phyloP scores from a whole-genome alignment of 352 stramenopile species.

The Pythium dissotocum region DNA sequence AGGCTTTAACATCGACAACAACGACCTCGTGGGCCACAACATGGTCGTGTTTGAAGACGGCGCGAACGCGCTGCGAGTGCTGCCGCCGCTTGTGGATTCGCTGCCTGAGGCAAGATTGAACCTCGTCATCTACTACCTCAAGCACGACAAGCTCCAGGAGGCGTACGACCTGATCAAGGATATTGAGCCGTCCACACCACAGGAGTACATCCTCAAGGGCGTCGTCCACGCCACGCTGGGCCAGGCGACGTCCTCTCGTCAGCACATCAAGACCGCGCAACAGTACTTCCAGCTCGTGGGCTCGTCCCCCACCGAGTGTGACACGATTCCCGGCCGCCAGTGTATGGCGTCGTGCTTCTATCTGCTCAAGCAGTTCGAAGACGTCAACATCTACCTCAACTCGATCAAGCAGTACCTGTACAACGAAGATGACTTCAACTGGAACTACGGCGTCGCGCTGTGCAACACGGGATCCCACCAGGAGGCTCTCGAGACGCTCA shows the following conservation, averaged over 20 bases:
- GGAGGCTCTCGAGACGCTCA: slow-evolving; percentile 92
- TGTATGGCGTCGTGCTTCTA: slow-evolving; percentile 98
- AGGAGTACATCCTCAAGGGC: slow-evolving; percentile 91
- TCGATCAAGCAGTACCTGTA: slow-evolving; percentile 96
- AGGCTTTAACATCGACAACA: slow-evolving; percentile 88
- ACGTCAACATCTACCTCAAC: slow-evolving; percentile 97
- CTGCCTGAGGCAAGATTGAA: slow-evolving; percentile 95
- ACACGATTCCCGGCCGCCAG: slow-evolving; percentile 96
- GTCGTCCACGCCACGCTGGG: slow-evolving; percentile 92
- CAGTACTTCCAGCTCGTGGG: slow-evolving; percentile 95
- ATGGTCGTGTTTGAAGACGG: slow-evolving; percentile 96
- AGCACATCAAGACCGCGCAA: slow-evolving; percentile 93
- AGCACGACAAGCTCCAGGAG: slow-evolving; percentile 92
- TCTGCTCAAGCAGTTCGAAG: slow-evolving; percentile 95
- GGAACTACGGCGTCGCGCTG: slow-evolving; percentile 95
- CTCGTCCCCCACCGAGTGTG: slow-evolving; percentile 92
- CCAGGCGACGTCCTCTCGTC: slow-evolving; percentile 83
- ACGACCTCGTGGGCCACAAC: slow-evolving; percentile 96
- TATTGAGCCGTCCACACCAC: slow-evolving; percentile 91
- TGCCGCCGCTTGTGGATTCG: slow-evolving; percentile 91
- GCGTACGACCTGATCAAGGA: slow-evolving; percentile 95
- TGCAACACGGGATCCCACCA: slow-evolving; percentile 92
- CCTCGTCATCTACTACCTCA: slow-evolving; percentile 93
- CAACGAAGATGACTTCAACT: slow-evolving; percentile 98
- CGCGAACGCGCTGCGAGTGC: slow-evolving; percentile 90